Evolutionary conservation across 352 stramenopile genomes (phyloP).

Genomic region (Globisporangium spinosum): DNA sequence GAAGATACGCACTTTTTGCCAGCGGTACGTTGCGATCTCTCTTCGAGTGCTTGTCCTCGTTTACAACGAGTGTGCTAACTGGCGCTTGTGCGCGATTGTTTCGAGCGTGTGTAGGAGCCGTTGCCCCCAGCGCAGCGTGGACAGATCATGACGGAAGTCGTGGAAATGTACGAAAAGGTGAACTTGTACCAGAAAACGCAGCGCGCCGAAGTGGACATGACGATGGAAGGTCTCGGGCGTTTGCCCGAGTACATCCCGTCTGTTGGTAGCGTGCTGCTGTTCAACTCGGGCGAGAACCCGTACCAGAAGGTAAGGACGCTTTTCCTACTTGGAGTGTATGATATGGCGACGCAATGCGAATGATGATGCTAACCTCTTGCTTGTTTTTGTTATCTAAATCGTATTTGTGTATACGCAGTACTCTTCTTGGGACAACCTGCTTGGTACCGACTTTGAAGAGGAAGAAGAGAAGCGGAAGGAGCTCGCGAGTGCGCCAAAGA

Average conservation of each 20-base stretch:
- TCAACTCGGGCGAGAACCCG: slow-evolving; percentile 86
- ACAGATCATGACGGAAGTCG: slow-evolving; percentile 75
- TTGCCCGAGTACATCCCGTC: slow-evolving; percentile 82
- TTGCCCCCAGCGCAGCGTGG: slow-evolving; percentile 65
- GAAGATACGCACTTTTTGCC: slow-evolving; percentile 83
- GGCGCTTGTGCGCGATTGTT: background rate
- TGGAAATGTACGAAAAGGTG: slow-evolving; percentile 84
- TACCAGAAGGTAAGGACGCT: slow-evolving; percentile 68
- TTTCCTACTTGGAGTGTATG: background rate
- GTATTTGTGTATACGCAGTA: slow-evolving; percentile 43
- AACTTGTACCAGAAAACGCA: slow-evolving; percentile 76
- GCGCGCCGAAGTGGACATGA: slow-evolving; percentile 75
- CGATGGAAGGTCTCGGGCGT: slow-evolving; percentile 63
- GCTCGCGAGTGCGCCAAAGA: slow-evolving; percentile 71
- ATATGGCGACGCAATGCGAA: background rate
- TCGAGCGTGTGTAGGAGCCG: slow-evolving; percentile 37
- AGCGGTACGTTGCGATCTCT: slow-evolving; percentile 26
- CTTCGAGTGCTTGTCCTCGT: background rate
- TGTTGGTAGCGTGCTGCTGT: slow-evolving; percentile 77
- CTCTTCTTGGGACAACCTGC: slow-evolving; percentile 84
- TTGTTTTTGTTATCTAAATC: background rate
- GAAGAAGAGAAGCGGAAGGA: slow-evolving; percentile 86
- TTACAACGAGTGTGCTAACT: background rate
- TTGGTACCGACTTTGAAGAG: slow-evolving; percentile 83
- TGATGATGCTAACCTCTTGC: background rate